These are phyloP conservation scores for Neurospora sp. DNA, from an alignment of 495 filamentous ascomycete genomes.

Conservation along the genomic window DNA sequence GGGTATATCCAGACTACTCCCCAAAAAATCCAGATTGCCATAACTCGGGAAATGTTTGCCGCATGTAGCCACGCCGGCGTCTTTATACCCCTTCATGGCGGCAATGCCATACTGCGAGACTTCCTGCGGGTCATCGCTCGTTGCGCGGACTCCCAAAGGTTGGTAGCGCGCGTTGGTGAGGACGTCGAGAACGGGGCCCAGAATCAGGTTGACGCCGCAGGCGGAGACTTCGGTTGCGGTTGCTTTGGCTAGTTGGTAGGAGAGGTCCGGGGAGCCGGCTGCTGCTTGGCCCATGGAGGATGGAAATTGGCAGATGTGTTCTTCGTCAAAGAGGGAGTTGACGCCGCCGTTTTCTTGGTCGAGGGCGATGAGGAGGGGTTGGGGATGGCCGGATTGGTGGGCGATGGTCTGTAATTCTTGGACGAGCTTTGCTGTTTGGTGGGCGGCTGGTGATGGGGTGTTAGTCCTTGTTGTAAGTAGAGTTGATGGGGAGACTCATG, in stretches of 20 bases:
- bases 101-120: constrained; percentile 80
- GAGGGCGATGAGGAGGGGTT: constrained; percentile 72
- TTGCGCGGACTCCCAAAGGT: constrained; percentile 72
- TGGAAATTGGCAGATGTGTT: constrained; percentile 83
- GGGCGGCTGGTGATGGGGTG: constrained; percentile 49
- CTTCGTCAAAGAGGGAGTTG: constrained; percentile 86
- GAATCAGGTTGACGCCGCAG: constrained; percentile 82
- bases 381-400: constrained; percentile 73
- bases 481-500: not conserved
- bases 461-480: constrained; percentile 5
- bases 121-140: constrained; percentile 80
- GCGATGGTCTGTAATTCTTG: constrained; percentile 83
- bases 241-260: constrained; percentile 74
- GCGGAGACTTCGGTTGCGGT: constrained; percentile 79
- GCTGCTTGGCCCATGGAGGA: constrained; percentile 87
- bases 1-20: constrained; percentile 75
- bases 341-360: constrained; percentile 95
- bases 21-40: constrained; percentile 84
- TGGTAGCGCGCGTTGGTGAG: constrained; percentile 82
- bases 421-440: constrained; percentile 70
- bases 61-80: constrained; percentile 73
- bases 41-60: constrained; percentile 93
- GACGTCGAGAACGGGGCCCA: constrained; percentile 85
- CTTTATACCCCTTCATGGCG: constrained; percentile 80
- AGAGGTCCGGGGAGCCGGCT: constrained; percentile 50